These are phyloP conservation scores for Eutrema yunnanense DNA, from an alignment of 345 rosid genomes.

Conservation along the genomic window DNA sequence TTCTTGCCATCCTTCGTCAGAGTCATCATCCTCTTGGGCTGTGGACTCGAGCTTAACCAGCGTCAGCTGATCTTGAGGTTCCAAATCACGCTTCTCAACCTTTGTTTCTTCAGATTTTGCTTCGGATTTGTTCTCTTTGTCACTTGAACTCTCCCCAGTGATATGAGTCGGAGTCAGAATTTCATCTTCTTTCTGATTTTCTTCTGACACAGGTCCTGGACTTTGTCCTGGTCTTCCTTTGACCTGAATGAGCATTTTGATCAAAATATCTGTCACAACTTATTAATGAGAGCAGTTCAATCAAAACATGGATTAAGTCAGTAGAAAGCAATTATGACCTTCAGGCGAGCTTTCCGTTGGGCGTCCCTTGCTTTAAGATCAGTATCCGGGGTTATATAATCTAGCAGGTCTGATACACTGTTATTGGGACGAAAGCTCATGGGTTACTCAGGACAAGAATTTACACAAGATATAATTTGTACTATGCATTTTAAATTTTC, in stretches of 20 bases:
- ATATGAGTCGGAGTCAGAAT: slow-evolving; percentile 38
- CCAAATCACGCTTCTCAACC: slow-evolving; percentile 45
- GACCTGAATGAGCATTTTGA: slow-evolving; percentile 42
- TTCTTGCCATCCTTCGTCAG: slow-evolving; percentile 99
- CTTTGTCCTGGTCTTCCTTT: slow-evolving; percentile 70
- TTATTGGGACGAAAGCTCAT: slow-evolving; percentile 23
- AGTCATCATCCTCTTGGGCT: slow-evolving; percentile 47
- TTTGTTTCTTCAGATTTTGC: slow-evolving; percentile 41
- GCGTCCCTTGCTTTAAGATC: slow-evolving; percentile 85
- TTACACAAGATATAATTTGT: slow-evolving; percentile 13
- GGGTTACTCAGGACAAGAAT: slow-evolving; percentile 21
- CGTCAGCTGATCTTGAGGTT: slow-evolving; percentile 35
- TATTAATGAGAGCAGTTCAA: neutral
- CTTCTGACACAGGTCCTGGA: slow-evolving; percentile 54
- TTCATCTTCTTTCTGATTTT: slow-evolving; percentile 63
- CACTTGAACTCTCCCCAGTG: slow-evolving; percentile 54
- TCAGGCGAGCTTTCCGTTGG: slow-evolving; percentile 88
- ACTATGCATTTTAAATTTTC: slow-evolving; percentile 10
- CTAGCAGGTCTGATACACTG: slow-evolving; percentile 98
- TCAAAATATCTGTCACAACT: slow-evolving; percentile 15
- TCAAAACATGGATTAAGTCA: neutral
- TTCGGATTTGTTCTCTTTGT: slow-evolving; percentile 74
- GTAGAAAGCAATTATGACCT: slow-evolving; percentile 42
- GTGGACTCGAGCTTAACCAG: slow-evolving; percentile 31
- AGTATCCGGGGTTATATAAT: slow-evolving; percentile 88